A percentile compares a stretch with the other conserved stretches of the same genome.
Conservation (phyloP, 2,329 filamentous ascomycete species). For the Dactylellina leptospora region DNA sequence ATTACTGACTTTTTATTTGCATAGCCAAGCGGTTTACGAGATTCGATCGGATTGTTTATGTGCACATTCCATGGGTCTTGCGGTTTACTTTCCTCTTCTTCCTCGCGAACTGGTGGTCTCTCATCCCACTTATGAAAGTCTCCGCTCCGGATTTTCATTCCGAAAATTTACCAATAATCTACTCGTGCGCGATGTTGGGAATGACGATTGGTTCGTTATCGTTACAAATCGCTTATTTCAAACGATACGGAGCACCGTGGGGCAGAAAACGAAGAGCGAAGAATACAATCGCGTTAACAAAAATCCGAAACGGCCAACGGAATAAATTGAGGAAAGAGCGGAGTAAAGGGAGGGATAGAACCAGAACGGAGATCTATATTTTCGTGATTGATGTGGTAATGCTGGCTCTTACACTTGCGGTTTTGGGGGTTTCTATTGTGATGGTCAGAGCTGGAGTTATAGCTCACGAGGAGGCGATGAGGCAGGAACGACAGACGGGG, state of each 20-base stretch:
- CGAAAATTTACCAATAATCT: slow-evolving; percentile 31
- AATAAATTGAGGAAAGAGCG: slow-evolving; percentile 1
- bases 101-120: slow-evolving; percentile 37
- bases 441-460: slow-evolving; percentile 15
- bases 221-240: slow-evolving; percentile 16
- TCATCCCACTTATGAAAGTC: slow-evolving; percentile 41
- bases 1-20: not conserved
- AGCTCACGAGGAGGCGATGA: slow-evolving; percentile 57
- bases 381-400: slow-evolving; percentile 28
- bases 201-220: slow-evolving; percentile 10
- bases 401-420: slow-evolving; percentile 22
- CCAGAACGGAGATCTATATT: slow-evolving; percentile 21
- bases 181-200: slow-evolving; percentile 24
- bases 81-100: slow-evolving; percentile 32
- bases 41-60: slow-evolving; percentile 20
- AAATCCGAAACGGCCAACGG: not conserved
- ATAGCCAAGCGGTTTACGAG: not conserved
- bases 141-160: slow-evolving; percentile 15
- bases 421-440: slow-evolving; percentile 28
- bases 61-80: slow-evolving; percentile 29
- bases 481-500: not conserved
- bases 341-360: slow-evolving; percentile 4
- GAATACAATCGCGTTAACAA: not conserved
- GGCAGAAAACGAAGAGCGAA: not conserved
- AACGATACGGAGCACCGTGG: slow-evolving; percentile 14